A percentile compares a stretch with the other conserved stretches of the same genome.
Evolutionary conservation across 2,329 filamentous ascomycete species (phyloP).

Genomic region (Fusarium xyrophilum): DNA sequence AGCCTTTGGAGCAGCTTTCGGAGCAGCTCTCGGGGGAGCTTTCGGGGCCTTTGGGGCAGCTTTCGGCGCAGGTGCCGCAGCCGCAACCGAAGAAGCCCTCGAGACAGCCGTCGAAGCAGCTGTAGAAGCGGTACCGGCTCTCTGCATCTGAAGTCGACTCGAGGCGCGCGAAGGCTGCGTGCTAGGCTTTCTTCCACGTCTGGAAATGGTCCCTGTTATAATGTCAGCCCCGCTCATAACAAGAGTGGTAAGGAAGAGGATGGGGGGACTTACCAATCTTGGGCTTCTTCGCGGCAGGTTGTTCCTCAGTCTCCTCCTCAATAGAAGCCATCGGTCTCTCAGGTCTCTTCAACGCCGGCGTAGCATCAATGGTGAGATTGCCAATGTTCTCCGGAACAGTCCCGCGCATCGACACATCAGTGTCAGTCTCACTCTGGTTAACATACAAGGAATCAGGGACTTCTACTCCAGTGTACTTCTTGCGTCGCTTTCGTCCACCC

Average conservation of each 20-base stretch:
- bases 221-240: not conserved
- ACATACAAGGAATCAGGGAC: conserved; percentile 29
- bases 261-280: conserved; percentile 10
- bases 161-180: conserved; percentile 13
- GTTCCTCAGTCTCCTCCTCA: not conserved
- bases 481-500: not conserved
- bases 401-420: conserved; percentile 30
- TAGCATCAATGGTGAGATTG: conserved; percentile 10
- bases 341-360: not conserved
- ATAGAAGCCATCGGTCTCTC: not conserved
- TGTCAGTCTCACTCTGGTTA: conserved; percentile 28
- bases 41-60: not conserved
- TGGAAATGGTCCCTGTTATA: not conserved
- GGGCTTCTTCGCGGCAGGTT: conserved; percentile 22
- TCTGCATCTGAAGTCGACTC: conserved; percentile 11
- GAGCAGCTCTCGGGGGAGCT: not conserved
- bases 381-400: conserved; percentile 28
- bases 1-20: too few relatives aligned
- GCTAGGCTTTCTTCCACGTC: not conserved
- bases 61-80: not conserved
- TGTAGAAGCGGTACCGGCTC: not conserved
- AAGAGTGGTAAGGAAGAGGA: too few relatives aligned
- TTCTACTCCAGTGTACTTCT: not conserved
- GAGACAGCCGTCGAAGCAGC: not conserved
- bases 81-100: not conserved